A percentile compares a stretch with the other conserved stretches of the same genome.
phyloP scores from a whole-genome alignment of 139 green algal species.

The Chlamydomonas eustigma region DNA sequence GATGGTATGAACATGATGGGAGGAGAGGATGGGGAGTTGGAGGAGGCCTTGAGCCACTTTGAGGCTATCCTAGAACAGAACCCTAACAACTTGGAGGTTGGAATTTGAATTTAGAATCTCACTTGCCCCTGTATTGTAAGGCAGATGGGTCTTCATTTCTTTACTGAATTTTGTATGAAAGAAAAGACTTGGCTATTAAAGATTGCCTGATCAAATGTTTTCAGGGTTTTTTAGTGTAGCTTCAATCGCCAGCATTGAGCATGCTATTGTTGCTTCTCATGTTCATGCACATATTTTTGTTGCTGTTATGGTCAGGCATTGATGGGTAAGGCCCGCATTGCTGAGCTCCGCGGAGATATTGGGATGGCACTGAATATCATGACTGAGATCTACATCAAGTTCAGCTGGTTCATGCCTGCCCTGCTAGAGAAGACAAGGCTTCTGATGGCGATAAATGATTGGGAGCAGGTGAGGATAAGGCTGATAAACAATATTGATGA shows the following conservation, averaged over 20 bases:
- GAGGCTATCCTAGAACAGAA: constrained; percentile 35
- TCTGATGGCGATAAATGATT: constrained; percentile 34
- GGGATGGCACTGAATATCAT: constrained; percentile 34
- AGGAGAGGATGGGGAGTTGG: constrained; percentile 36
- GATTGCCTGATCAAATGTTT: too few species aligned
- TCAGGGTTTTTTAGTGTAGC: too few species aligned
- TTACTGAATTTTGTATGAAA: too few species aligned
- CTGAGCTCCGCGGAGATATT: constrained; percentile 37
- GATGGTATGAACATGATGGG: constrained; percentile 23
- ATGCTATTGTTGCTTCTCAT: constrained; percentile 5
- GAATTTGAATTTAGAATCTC: too few species aligned
- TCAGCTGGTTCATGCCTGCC: constrained; percentile 55
- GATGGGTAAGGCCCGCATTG: constrained; percentile 53
- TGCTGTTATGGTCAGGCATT: constrained; percentile 44
- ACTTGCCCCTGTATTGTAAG: too few species aligned
- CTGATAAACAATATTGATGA: too few species aligned
- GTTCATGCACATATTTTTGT: not conserved
- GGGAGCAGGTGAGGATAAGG: constrained; percentile 40
- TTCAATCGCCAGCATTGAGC: too few species aligned
- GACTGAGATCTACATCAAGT: constrained; percentile 33
- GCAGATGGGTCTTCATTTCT: too few species aligned
- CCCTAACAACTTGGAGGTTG: constrained; percentile 45
- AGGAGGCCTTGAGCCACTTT: constrained; percentile 45
- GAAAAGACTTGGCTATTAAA: too few species aligned
- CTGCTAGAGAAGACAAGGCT: constrained; percentile 59